Conservation (phyloP, 2,329 filamentous ascomycete species). For the Stemphylium beticola region DNA sequence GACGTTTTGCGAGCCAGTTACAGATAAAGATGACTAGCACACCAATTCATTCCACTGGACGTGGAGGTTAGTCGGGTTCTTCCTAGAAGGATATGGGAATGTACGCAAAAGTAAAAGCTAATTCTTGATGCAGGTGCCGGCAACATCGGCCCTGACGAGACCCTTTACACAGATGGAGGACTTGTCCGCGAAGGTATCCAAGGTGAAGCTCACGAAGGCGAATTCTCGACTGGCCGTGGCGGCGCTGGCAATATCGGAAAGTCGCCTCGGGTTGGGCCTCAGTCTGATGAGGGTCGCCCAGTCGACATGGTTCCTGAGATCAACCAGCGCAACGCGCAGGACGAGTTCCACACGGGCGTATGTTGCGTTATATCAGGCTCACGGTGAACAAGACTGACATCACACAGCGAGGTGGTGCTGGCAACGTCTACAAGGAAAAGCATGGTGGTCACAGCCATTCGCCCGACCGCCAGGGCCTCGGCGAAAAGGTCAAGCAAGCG, state of each 20-base stretch:
- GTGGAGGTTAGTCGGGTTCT: constrained; percentile 57
- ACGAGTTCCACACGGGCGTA: constrained; percentile 58
- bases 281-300: constrained; percentile 36
- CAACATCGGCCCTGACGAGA: constrained; percentile 62
- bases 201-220: constrained; percentile 46
- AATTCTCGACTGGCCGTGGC: constrained; percentile 47
- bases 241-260: constrained; percentile 52
- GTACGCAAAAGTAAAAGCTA: constrained; percentile 3
- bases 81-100: not conserved
- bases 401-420: constrained; percentile 52
- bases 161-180: constrained; percentile 54
- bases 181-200: constrained; percentile 55
- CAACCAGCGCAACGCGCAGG: constrained; percentile 46
- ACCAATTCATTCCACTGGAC: constrained; percentile 62
- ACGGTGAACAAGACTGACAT: constrained; percentile 15
- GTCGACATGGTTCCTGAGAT: constrained; percentile 54
- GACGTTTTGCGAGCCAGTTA: not conserved
- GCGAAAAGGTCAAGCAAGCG: constrained; percentile 55
- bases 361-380: constrained; percentile 11
- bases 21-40: constrained; percentile 34
- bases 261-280: constrained; percentile 43
- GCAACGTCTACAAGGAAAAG: constrained; percentile 57
- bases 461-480: constrained; percentile 46
- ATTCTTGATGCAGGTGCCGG: constrained; percentile 56
- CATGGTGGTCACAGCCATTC: constrained; percentile 53